Evolutionary conservation across 1,284 basidiomycete species (phyloP).

Genomic region (Irpex sp.): DNA sequence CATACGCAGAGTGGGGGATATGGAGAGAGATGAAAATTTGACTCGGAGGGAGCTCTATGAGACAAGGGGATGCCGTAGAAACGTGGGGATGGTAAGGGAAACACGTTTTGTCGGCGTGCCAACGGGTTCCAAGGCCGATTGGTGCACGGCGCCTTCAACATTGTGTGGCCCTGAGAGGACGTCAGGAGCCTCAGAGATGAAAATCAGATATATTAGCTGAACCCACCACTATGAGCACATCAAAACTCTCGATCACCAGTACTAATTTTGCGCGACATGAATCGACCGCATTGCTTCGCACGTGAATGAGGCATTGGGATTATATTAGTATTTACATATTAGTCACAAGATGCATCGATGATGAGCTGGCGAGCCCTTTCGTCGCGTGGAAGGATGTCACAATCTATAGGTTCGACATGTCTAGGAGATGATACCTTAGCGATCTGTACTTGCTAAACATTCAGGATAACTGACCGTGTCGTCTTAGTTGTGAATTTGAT

Average conservation of each 20-base stretch:
- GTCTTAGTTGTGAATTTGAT: background rate
- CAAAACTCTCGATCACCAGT: no score
- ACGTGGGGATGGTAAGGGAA: background rate
- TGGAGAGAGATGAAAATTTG: background rate
- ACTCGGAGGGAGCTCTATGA: background rate
- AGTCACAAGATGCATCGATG: background rate
- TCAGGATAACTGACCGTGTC: background rate
- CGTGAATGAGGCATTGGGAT: no score
- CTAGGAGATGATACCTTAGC: background rate
- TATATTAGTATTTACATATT: background rate
- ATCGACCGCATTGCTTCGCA: no score
- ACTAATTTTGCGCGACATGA: no score
- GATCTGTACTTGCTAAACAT: background rate
- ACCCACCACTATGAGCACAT: no score
- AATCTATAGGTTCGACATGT: slow-evolving; percentile 10
- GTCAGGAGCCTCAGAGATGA: no score
- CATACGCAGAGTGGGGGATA: background rate
- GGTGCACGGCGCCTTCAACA: no score
- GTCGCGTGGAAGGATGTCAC: slow-evolving; percentile 13
- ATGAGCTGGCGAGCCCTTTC: slow-evolving; percentile 6
- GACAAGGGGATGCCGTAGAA: background rate
- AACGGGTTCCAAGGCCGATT: no score
- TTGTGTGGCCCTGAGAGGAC: no score
- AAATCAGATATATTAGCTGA: no score
- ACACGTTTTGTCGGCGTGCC: background rate